These are phyloP conservation scores for Mrakia frigida DNA, from an alignment of 768 basidiomycete species.

Conservation along the genomic window DNA sequence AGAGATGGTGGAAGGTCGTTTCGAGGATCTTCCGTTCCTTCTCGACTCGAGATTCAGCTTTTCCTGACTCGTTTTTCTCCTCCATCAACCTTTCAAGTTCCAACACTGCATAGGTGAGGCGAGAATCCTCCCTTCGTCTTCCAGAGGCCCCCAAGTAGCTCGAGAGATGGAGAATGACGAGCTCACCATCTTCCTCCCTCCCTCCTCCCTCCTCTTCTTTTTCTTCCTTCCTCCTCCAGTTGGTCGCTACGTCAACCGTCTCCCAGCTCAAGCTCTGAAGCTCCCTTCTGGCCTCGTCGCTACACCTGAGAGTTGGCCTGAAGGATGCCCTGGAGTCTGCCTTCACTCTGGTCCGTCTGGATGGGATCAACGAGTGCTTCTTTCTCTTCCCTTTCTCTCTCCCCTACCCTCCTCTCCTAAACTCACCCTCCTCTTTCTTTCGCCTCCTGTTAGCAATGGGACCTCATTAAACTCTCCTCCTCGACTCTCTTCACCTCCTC, in stretches of 20 bases:
- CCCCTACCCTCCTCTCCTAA: no score
- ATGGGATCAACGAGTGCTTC: slow-evolving; percentile 30
- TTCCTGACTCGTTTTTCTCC: not conserved
- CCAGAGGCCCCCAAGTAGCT: not conserved
- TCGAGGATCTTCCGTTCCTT: not conserved
- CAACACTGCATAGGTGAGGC: slow-evolving; percentile 25
- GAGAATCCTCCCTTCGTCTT: no score
- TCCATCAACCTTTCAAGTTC: no score
- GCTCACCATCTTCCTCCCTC: not conserved
- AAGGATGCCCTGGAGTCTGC: not conserved
- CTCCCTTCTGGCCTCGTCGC: slow-evolving; percentile 8
- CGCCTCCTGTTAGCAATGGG: slow-evolving; percentile 16
- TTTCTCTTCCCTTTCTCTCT: not conserved
- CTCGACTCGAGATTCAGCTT: not conserved
- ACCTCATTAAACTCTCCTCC: not conserved
- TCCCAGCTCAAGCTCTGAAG: slow-evolving; percentile 12
- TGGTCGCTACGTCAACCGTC: slow-evolving; percentile 23
- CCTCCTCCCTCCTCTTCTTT: not conserved
- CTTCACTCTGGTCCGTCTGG: slow-evolving; percentile 28
- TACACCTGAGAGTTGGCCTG: slow-evolving; percentile 10
- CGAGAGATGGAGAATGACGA: not conserved
- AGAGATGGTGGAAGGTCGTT: not conserved
- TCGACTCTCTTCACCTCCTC: slow-evolving; percentile 22
- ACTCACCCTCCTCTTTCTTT: not conserved
- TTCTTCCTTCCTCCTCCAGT: not conserved